Conservation (phyloP, 495 filamentous ascomycete species). For the Aspergillus haitiensis region DNA sequence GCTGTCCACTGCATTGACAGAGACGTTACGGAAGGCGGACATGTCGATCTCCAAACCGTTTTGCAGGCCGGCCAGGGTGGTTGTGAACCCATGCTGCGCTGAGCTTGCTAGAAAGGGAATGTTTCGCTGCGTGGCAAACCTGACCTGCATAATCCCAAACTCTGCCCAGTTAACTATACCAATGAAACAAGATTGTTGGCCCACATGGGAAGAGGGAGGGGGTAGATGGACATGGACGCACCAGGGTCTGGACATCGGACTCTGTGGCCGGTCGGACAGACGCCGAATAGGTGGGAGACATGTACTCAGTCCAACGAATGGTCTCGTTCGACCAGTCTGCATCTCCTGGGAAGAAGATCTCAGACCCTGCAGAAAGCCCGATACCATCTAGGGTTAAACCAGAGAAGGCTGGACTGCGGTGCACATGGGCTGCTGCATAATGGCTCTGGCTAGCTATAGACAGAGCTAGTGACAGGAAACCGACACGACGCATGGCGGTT, state of each 20-base stretch:
- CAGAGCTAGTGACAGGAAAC: too few species aligned
- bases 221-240: background rate
- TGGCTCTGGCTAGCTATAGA: too few species aligned
- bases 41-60: slow-evolving; percentile 35
- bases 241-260: background rate
- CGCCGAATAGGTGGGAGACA: background rate
- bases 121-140: background rate
- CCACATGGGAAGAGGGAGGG: background rate
- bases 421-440: too few species aligned
- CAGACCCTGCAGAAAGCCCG: too few species aligned
- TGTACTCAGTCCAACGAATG: background rate
- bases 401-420: too few species aligned
- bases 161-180: background rate
- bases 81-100: slow-evolving; percentile 29
- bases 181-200: too few species aligned
- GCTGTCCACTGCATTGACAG: slow-evolving; percentile 26
- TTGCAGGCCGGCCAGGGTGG: slow-evolving; percentile 24
- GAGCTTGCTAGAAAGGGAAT: slow-evolving; percentile 32
- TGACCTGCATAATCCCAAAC: background rate
- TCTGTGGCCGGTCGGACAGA: background rate
- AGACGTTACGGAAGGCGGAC: slow-evolving; percentile 24
- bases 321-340: too few species aligned
- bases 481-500: too few species aligned
- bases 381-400: too few species aligned
- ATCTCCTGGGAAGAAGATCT: too few species aligned